Percentiles rank a stretch among this genome's conserved stretches.
phyloP scores from a whole-genome alignment of 805 yeast species.

The Metschnikowia henanensis region DNA sequence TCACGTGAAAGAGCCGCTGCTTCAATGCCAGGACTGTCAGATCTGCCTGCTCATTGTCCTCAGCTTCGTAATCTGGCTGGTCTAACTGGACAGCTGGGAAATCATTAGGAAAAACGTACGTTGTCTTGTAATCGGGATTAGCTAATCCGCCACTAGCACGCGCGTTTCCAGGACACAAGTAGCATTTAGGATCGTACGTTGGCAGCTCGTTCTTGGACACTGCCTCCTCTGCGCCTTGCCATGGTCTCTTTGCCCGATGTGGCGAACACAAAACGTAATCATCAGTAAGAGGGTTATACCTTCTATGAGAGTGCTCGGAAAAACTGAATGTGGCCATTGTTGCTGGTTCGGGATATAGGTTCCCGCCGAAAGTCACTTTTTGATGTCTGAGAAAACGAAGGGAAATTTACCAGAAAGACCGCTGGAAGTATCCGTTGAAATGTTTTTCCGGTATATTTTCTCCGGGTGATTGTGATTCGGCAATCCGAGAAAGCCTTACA shows the following conservation, averaged over 20 bases:
- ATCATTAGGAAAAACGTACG: slow-evolving; percentile 66
- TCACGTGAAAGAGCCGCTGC: slow-evolving; percentile 48
- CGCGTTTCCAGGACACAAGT: slow-evolving; percentile 68
- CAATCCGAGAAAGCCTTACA: no score
- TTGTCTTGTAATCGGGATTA: slow-evolving; percentile 57
- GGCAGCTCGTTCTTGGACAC: slow-evolving; percentile 45
- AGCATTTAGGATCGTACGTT: slow-evolving; percentile 62
- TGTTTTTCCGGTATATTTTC: no score
- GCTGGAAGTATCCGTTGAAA: no score
- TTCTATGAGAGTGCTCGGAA: slow-evolving; percentile 62
- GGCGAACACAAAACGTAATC: slow-evolving; percentile 75
- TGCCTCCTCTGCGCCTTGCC: slow-evolving; percentile 75
- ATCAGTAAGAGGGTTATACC: slow-evolving; percentile 68
- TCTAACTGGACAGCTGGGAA: slow-evolving; percentile 65
- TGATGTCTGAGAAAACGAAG: no score
- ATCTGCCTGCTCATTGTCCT: neutral
- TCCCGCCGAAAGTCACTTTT: no score
- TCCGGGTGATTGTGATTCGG: no score
- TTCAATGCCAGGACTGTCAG: slow-evolving; percentile 23
- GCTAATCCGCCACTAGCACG: slow-evolving; percentile 56
- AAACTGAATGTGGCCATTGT: slow-evolving; percentile 39
- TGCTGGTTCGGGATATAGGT: no score
- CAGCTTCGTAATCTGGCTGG: slow-evolving; percentile 45
- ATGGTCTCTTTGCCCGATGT: slow-evolving; percentile 75
- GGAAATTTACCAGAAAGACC: no score